Base-by-base conservation (phyloP, 2,329 filamentous ascomycete species). In the Ophiostoma populinum region DNA sequence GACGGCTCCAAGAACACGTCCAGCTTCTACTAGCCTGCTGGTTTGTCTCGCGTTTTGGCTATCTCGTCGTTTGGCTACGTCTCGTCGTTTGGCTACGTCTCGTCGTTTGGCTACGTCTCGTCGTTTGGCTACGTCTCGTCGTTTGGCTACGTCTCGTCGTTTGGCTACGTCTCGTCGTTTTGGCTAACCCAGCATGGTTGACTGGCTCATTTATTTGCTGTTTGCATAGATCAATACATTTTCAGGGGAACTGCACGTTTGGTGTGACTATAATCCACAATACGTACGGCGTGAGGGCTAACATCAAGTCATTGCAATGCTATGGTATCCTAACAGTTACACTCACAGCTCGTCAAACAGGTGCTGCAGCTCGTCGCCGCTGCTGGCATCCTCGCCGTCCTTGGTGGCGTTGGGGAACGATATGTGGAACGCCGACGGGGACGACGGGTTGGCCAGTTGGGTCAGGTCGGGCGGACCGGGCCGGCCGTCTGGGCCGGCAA, bases 341-440 rank as follows among this genome's bases (percentile, higher is more conserved):
- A n/a, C n/a, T 40, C 20, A 42, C 16, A 42, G 16, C 34, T 42
- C 41, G 18, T 42, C 41, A 37, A 42, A 39, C n/a, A 42, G 13
- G 12, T 25, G 32, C 24, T 33, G 35, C 9, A 42, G 26, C 7
- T 37, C 28, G 11, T 39, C 32, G 4, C 24, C 22, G 19, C 19
- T n/a, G 12, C 24, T 15, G 4, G 6, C 26, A 2, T 30, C 16
- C 13, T 33, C n/a, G 18, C 13, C 17, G 16, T 11, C 12, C 12
- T n/a, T 7, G 1, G 20, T 27, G 21, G 10, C 15, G 32, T 40
- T 40, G 8, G 32, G 36, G 6, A 40, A 36, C 4, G 34, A 13
- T 4, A 42, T 12, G 5, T 28, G 34, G 16, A 37, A 37, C 24
- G n/a, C 20, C 20, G 26, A 15, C 24, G n/a, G 17, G 17, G 26